Conservation (phyloP, 768 basidiomycete genomes). For the Russula earlei region DNA sequence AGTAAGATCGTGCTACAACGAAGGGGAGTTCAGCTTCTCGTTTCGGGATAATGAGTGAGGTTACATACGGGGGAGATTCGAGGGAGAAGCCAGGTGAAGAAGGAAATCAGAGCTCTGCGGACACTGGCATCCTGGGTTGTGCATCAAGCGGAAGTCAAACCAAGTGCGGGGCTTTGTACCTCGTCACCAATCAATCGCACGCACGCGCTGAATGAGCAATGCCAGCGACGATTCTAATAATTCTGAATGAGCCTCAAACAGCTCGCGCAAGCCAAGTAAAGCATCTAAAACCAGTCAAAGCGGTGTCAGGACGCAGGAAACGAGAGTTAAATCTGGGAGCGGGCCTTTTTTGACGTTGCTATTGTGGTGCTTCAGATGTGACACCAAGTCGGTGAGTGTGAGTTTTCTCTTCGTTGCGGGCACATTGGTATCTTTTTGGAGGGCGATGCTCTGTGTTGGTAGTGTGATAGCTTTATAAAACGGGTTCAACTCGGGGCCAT, state of each 20-base stretch:
- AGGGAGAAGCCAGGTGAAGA: slow-evolving; percentile 67
- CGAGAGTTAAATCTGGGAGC: slow-evolving; percentile 13
- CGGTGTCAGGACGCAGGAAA: slow-evolving; percentile 5
- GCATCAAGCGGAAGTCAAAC: neutral
- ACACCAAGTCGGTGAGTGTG: slow-evolving; percentile 65
- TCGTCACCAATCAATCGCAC: slow-evolving; percentile 77
- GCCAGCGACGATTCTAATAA: slow-evolving; percentile 45
- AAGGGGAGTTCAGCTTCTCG: neutral
- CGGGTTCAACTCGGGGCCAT: neutral
- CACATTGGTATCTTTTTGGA: slow-evolving; percentile 41
- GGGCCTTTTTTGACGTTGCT: slow-evolving; percentile 61
- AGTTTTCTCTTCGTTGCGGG: slow-evolving; percentile 74
- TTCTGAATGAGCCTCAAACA: slow-evolving; percentile 53
- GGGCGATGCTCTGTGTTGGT: slow-evolving; percentile 70
- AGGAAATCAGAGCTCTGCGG: slow-evolving; percentile 58
- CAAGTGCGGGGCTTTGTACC: slow-evolving; percentile 33
- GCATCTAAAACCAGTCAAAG: slow-evolving; percentile 43
- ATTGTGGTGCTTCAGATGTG: slow-evolving; percentile 79
- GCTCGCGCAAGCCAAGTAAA: slow-evolving; percentile 58
- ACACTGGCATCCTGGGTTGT: slow-evolving; percentile 62
- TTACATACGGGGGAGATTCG: slow-evolving; percentile 45
- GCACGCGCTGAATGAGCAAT: slow-evolving; percentile 45
- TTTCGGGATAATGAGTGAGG: neutral
- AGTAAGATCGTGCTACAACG: slow-evolving; percentile 48
- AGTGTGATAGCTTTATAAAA: slow-evolving; percentile 66